Evolutionary conservation across 768 basidiomycete genomes (phyloP), one percentile per base, ranked within the genome.

Genomic region (Russula ochroleuca): DNA sequence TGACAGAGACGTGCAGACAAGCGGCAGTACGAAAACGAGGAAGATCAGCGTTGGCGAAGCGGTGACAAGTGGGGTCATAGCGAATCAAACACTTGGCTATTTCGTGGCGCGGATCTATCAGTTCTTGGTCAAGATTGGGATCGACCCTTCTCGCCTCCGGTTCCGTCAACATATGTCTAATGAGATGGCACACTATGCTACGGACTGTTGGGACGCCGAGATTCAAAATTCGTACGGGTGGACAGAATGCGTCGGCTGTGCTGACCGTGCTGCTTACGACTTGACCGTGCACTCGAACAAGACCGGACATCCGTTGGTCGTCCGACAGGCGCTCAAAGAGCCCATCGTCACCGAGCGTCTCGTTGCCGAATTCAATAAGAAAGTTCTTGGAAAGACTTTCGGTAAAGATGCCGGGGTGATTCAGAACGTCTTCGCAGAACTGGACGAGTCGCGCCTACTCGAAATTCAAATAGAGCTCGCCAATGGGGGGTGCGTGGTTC

Each of bases 161-260:
- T 98, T 98, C 84, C 82, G 97, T 38, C 97, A 99, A 72, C 97
- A 99, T 74, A 98, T 98, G 97, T 83, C 77, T 41, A 99, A 98
- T 77, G 97, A 98, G 80, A 98, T 98, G 96, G 97, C 97, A 1
- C 97, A 98, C 75, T 99, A 99, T 74, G 96, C 97, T 59, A 85
- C 94, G 43, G 96, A 98, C 77, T 99, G 97, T 76, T 99, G 97
- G 97, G 97, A 99, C 73, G 97, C 95, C 48, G 97, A 99, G 78
- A 98, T 98, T 68, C 83, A 94, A 66, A 94, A 92, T 59, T 90
- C 92, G 54, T 80, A 87, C 66, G 85, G 88, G 50, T 99, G 97
- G 97, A 96, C 93, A 58, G 97, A 99, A 78, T 99, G 97, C 74
- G 95, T 98, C 60, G 97, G 97, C 10, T 99, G 97, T 77, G 97